Evolutionary conservation across 2,329 filamentous ascomycete genomes (phyloP), one percentile per base, ranked within the genome.

Genomic region (Tolypocladium nubicola): DNA sequence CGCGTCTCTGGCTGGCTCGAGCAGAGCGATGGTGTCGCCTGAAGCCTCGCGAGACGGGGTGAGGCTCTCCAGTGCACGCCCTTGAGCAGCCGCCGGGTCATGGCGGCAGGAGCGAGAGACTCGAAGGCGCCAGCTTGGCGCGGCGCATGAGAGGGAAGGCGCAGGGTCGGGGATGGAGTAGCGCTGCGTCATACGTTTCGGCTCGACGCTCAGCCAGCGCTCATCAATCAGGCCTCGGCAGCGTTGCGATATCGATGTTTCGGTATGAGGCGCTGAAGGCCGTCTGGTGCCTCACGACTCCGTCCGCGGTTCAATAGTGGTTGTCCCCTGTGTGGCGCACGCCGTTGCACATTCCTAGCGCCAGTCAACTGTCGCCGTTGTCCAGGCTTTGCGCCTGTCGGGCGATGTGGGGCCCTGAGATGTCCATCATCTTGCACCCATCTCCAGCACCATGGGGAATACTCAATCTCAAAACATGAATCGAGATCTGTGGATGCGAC

Each of bases 11-110:
- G 56, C 53, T 4, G 63, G 56, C n/a, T 30, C 8, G 49, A 19
- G 37, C 26, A 5, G 26, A 37, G 16, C n/a, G 45, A 4, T 8
- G 49, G 23, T 40, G 50, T 16, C 10, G 54, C 47, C 21, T 52
- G 47, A 19, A n/a, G 26, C 10, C 35, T 52, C 30, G 45, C 41
- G 21, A 8, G 41, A 49, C n/a, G 58, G 35, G 41, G 56, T 10
- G 50, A 57, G 53, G 54, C 21, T 56, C 45, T 50, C 57, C 49
- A 56, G 40, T 52, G 61, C 30, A 58, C 54, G 47, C 54, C 52
- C n/a, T 56, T 52, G 19, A 54, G 47, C 37, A 61, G 55, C 53
- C 59, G 58, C 55, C 61, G 57, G 26, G 58, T 59, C 61, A 61
- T 61, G 49, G 30, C 56, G 57, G 54, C 54, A 58, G 54, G 55